phyloP scores from a whole-genome alignment of 148 eudicot species.

The Persicaria tinctoria region DNA sequence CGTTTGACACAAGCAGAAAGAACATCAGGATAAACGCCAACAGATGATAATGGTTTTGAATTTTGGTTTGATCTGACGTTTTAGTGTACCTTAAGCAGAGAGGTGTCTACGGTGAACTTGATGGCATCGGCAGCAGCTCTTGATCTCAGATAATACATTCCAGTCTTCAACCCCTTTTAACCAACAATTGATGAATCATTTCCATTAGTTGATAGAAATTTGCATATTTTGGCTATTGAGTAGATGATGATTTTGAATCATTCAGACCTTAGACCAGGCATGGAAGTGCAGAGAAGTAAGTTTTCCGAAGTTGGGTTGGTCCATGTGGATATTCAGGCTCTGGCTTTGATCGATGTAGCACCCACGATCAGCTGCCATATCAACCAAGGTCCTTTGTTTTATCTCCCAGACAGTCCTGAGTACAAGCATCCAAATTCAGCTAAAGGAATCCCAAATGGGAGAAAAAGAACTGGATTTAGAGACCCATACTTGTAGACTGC shows the following conservation, averaged over 20 bases:
- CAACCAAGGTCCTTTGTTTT: conserved; percentile 66
- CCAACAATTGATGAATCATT: neutral
- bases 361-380: conserved; percentile 80
- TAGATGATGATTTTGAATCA: neutral
- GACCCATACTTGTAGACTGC: conserved; percentile 59
- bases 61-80: neutral
- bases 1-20: neutral
- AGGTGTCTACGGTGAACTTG: conserved; percentile 94
- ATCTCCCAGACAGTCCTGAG: conserved; percentile 92
- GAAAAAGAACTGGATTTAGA: neutral
- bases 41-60: neutral
- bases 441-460: neutral
- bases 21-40: neutral
- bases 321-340: conserved; percentile 78
- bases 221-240: neutral
- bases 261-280: conserved; percentile 56
- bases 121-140: conserved; percentile 99
- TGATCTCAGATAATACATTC: conserved; percentile 89
- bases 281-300: conserved; percentile 75
- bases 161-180: conserved; percentile 82
- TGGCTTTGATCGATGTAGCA: conserved; percentile 80
- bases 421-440: conserved; percentile 9
- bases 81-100: conserved; percentile 48
- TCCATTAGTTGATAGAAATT: neutral
- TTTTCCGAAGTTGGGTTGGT: conserved; percentile 64